Conservation (phyloP, 2,329 filamentous ascomycete species). For the Ustulina deusta region DNA sequence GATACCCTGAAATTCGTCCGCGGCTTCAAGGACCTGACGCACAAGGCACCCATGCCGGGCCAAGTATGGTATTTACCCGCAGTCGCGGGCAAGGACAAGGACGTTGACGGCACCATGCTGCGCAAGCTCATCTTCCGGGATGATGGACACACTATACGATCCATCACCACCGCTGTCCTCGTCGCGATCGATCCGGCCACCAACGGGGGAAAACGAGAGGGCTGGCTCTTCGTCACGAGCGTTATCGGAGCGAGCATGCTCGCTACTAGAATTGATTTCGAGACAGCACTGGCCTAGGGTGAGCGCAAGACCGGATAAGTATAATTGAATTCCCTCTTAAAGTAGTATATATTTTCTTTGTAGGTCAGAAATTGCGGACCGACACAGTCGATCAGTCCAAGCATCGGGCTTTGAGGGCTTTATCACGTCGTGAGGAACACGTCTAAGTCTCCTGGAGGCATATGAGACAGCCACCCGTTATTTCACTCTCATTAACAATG, state of each 20-base stretch:
- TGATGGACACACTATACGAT: constrained; percentile 63
- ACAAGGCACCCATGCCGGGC: constrained; percentile 54
- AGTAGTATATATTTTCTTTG: background rate
- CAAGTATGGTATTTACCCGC: constrained; percentile 59
- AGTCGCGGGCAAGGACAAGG: constrained; percentile 31
- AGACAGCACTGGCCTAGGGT: constrained; percentile 32
- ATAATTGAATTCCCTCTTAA: background rate
- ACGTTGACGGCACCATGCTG: constrained; percentile 56
- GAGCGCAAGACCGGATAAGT: background rate
- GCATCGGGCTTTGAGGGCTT: background rate
- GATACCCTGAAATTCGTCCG: constrained; percentile 54
- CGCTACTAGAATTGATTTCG: constrained; percentile 65
- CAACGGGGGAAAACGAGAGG: constrained; percentile 59
- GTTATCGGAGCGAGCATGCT: constrained; percentile 63
- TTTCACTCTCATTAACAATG: background rate
- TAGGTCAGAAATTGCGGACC: background rate
- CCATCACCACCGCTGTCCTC: constrained; percentile 64
- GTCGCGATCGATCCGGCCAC: constrained; percentile 63
- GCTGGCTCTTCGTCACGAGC: constrained; percentile 70
- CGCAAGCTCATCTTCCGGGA: constrained; percentile 65
- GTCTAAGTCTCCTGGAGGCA: background rate
- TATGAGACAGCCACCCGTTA: background rate
- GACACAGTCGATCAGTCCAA: background rate
- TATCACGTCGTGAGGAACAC: background rate
- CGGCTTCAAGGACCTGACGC: constrained; percentile 51